phyloP scores from a whole-genome alignment of 768 basidiomycete species.

The Trametes gibbosa region DNA sequence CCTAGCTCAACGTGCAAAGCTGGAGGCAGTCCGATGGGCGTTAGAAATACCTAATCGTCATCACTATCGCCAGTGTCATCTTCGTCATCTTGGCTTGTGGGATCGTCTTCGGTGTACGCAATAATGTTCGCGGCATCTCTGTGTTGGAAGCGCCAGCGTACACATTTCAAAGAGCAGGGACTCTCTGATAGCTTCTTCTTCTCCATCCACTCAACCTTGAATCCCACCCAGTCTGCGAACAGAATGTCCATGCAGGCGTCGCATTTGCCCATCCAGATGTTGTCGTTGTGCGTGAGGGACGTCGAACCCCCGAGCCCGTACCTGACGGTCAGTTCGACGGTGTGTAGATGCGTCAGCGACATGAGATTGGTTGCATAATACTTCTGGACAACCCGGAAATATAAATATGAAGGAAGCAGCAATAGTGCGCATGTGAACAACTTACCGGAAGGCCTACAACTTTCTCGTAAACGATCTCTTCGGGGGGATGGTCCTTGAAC shows the following conservation, averaged over 20 bases:
- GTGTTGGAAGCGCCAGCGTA: conserved; percentile 15
- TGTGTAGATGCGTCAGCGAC: conserved; percentile 4
- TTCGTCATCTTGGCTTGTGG: not conserved
- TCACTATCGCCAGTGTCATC: not conserved
- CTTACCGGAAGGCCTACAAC: conserved; percentile 18
- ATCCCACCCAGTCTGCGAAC: conserved; percentile 2
- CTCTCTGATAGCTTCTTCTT: conserved; percentile 8
- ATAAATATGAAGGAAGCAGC: not conserved
- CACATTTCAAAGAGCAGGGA: conserved; percentile 10
- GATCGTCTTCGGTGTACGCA: not conserved
- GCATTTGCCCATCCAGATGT: conserved; percentile 17
- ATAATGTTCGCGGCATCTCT: not conserved
- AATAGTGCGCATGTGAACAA: not conserved
- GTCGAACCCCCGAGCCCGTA: conserved; percentile 8
- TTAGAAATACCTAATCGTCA: too few species aligned
- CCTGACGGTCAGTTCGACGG: conserved; percentile 2
- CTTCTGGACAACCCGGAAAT: not conserved
- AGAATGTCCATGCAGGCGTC: conserved; percentile 18
- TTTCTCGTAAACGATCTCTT: conserved; percentile 14
- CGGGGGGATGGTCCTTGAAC: conserved; percentile 15
- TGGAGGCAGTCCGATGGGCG: too few species aligned
- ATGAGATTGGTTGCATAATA: conserved; percentile 5
- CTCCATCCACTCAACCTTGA: conserved; percentile 4
- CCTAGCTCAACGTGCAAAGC: too few species aligned
- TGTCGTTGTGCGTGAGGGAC: conserved; percentile 2